Percentiles rank a stretch among this genome's conserved stretches.
These are phyloP conservation scores for Chaetomiaceae sp. DNA, from an alignment of 2,329 filamentous ascomycete species.

Conservation along the genomic window DNA sequence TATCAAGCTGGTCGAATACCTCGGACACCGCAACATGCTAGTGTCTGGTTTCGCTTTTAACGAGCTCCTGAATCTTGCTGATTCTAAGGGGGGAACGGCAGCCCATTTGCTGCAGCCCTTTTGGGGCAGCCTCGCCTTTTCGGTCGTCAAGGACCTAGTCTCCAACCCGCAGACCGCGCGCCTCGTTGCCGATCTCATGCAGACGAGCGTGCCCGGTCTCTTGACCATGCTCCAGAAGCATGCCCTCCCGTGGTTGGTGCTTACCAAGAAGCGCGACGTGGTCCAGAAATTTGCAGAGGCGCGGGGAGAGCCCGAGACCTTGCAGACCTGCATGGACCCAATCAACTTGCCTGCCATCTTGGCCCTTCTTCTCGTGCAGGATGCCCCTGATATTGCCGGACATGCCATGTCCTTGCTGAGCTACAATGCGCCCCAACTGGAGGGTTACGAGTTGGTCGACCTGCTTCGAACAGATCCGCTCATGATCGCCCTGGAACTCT, in stretches of 20 bases:
- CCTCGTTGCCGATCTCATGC: conserved; percentile 72
- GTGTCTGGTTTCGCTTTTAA: conserved; percentile 77
- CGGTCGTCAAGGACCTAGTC: conserved; percentile 74
- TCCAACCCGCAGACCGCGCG: conserved; percentile 75
- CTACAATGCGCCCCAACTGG: conserved; percentile 64
- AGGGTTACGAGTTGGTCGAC: conserved; percentile 57
- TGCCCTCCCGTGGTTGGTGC: conserved; percentile 79
- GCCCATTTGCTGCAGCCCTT: conserved; percentile 74
- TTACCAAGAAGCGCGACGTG: conserved; percentile 69
- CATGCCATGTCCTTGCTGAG: conserved; percentile 63
- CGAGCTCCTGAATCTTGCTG: conserved; percentile 70
- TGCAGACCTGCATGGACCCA: conserved; percentile 48
- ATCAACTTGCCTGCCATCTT: conserved; percentile 53
- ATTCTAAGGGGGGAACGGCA: conserved; percentile 54
- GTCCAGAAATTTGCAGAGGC: conserved; percentile 76
- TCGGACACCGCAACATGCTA: conserved; percentile 76
- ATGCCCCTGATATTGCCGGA: conserved; percentile 51
- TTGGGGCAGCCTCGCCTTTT: conserved; percentile 79
- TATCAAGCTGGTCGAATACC: conserved; percentile 75
- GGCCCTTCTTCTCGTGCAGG: conserved; percentile 53
- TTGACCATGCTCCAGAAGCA: conserved; percentile 70
- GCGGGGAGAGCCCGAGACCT: conserved; percentile 61
- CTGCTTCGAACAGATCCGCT: conserved; percentile 71
- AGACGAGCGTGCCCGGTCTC: conserved; percentile 67
- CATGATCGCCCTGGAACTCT: conserved; percentile 68